phyloP scores from a whole-genome alignment of 352 stramenopile species.

The Globisporangium paddicum region DNA sequence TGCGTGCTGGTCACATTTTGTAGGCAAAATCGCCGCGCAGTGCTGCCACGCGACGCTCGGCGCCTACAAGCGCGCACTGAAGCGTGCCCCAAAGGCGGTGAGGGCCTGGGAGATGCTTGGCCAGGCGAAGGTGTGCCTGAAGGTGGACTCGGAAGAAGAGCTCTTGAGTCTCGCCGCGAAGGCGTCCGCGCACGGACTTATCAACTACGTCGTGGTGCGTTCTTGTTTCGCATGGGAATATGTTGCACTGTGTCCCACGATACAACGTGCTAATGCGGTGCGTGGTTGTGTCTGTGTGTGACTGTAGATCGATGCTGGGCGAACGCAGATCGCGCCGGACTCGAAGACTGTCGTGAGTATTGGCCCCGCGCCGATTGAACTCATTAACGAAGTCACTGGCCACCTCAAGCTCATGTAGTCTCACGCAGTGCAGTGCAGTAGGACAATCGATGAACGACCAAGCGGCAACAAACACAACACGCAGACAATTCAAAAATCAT shows the following conservation, averaged over 20 bases:
- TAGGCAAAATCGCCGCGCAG: conserved; percentile 84
- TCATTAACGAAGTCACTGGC: conserved; percentile 65
- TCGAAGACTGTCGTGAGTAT: conserved; percentile 85
- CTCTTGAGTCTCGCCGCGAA: conserved; percentile 65
- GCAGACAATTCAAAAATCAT: not conserved
- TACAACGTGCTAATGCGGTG: not conserved
- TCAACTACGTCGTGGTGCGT: conserved; percentile 81
- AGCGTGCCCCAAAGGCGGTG: conserved; percentile 64
- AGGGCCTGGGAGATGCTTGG: conserved; percentile 78
- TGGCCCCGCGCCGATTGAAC: conserved; percentile 60
- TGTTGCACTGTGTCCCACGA: no score
- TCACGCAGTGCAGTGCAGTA: no score
- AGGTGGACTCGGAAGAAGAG: conserved; percentile 82
- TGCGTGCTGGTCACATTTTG: not conserved
- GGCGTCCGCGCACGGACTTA: conserved; percentile 52
- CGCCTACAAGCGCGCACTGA: conserved; percentile 92
- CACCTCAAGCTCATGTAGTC: conserved; percentile 84
- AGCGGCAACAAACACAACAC: not conserved
- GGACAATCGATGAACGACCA: not conserved
- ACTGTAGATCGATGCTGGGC: conserved; percentile 62
- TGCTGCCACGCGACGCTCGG: conserved; percentile 91
- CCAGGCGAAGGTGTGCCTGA: conserved; percentile 84
- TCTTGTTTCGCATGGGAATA: not conserved
- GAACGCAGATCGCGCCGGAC: conserved; percentile 82
- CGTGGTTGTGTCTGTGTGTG: not conserved